Base-by-base conservation (phyloP, 805 yeast species). In the Saturnispora mendoncae region DNA sequence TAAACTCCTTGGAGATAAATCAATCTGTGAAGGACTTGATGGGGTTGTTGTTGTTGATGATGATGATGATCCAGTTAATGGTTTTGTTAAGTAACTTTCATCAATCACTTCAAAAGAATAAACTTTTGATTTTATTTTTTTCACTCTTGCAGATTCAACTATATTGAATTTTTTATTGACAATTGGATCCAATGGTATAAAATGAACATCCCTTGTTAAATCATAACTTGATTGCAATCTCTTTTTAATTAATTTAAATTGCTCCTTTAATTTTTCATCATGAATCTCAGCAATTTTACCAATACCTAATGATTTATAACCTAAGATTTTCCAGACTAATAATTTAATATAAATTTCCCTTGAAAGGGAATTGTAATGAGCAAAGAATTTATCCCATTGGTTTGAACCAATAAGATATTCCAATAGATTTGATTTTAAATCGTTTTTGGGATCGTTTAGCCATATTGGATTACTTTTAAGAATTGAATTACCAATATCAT, bases 351-450 rank as follows among this genome's bases (percentile, higher is more conserved):
- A 85, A 52, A 78, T 82, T 4, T 81, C 71, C 28, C 95, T 65
- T 19, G 84, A 78, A 14, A 84, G 58, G 3, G 94, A 87, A 52
- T 78, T 73, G 85, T 94, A 86, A 58, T 86, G 94, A 29, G 78
- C 71, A 52, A 85, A 76, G 46, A 72, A 73, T 36, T 66, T 62
- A 26, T 59, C 59, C 80, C 88, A 84, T 26, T 65, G 61, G 1
- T 54, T 49, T 4, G 63, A 55, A 3, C 73, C 66, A 6, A 80
- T 59, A 26, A 84, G 55, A 78, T 81, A 81, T 15, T 59, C 52
- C 4, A 75, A 62, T 39, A 78, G 59, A 50, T 72, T 72, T 51
- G 66, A 63, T 45, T 76, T 67, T 36, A 71, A 54, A 32, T 76
- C 62, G 26, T 56, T 58, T 4, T 52, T 66, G 53, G 2, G 44